Percentiles rank a stretch among this genome's conserved stretches.
phyloP scores from a whole-genome alignment of 768 basidiomycete species.

The Trametes gibbosa region DNA sequence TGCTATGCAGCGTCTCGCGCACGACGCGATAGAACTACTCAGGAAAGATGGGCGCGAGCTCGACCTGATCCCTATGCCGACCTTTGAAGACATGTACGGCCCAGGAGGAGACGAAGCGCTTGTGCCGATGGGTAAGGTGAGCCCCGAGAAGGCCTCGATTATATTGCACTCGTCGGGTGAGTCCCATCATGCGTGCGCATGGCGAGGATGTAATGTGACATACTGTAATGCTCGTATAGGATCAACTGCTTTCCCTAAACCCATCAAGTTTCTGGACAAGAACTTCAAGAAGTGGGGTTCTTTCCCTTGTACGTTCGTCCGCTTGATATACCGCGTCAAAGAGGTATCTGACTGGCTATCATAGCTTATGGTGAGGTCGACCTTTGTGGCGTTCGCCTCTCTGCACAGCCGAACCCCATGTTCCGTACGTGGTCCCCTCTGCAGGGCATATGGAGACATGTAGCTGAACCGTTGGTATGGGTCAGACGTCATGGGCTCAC shows the following conservation, averaged over 20 bases:
- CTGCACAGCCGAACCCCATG: constrained; percentile 24
- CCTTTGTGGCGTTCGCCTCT: constrained; percentile 22
- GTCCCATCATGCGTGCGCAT: neutral
- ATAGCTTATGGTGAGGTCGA: constrained; percentile 21
- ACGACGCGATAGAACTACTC: constrained; percentile 17
- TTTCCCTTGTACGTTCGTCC: constrained; percentile 7
- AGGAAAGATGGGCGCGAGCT: constrained; percentile 11
- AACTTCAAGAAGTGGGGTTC: constrained; percentile 18
- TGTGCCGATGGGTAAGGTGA: constrained; percentile 13
- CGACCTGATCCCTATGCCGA: constrained; percentile 20
- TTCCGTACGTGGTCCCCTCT: constrained; percentile 23
- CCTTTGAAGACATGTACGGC: constrained; percentile 24
- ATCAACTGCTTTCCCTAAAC: constrained; percentile 23
- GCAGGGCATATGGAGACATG: neutral
- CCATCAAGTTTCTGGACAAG: constrained; percentile 18
- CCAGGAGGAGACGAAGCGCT: constrained; percentile 10
- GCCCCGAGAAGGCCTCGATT: constrained; percentile 2
- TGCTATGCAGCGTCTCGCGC: constrained; percentile 21
- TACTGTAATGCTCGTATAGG: constrained; percentile 4
- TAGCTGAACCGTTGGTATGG: neutral
- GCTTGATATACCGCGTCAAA: neutral
- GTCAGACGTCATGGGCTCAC: constrained; percentile 13
- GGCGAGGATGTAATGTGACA: too few relatives aligned
- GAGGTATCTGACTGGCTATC: neutral
- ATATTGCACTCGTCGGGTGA: constrained; percentile 24